Evolutionary conservation across 2,329 filamentous ascomycete genomes (phyloP).

Genomic region (Dactylellina parvicollis): DNA sequence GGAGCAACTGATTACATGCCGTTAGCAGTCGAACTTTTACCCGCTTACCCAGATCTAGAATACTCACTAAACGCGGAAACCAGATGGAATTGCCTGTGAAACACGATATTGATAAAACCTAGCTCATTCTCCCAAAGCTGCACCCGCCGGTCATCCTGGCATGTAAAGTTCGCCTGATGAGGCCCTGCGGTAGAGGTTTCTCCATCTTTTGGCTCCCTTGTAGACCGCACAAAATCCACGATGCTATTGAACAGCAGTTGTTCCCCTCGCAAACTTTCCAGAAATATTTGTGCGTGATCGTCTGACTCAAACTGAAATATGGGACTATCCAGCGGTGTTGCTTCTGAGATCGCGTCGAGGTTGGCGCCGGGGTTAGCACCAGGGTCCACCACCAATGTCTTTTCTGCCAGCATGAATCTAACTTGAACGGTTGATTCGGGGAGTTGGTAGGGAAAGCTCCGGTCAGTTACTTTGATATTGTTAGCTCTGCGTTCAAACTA

Average conservation of each 20-base stretch:
- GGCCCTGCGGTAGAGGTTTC: constrained; percentile 14
- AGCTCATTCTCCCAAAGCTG: constrained; percentile 53
- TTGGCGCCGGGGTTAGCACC: constrained; percentile 26
- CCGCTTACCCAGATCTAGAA: background rate
- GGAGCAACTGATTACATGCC: constrained; percentile 20
- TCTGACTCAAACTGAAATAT: constrained; percentile 50
- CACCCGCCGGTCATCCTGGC: constrained; percentile 35
- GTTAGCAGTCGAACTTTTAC: constrained; percentile 6
- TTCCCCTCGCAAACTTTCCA: constrained; percentile 43
- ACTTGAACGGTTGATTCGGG: constrained; percentile 50
- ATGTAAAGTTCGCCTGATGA: constrained; percentile 40
- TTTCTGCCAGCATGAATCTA: constrained; percentile 51
- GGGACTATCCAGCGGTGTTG: constrained; percentile 34
- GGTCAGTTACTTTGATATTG: constrained; percentile 24
- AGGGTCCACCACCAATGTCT: constrained; percentile 16
- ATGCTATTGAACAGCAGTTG: constrained; percentile 45
- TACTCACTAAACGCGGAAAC: constrained; percentile 47
- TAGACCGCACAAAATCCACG: constrained; percentile 43
- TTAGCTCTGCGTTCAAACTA: background rate
- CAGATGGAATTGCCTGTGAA: constrained; percentile 49
- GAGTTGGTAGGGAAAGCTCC: constrained; percentile 50
- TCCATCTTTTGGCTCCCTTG: constrained; percentile 27
- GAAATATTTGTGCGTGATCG: constrained; percentile 45
- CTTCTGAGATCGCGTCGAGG: constrained; percentile 14
- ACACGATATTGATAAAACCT: constrained; percentile 48